Base-by-base conservation (phyloP, 2,329 filamentous ascomycete species). In the Fonsecaea pugnacius region DNA sequence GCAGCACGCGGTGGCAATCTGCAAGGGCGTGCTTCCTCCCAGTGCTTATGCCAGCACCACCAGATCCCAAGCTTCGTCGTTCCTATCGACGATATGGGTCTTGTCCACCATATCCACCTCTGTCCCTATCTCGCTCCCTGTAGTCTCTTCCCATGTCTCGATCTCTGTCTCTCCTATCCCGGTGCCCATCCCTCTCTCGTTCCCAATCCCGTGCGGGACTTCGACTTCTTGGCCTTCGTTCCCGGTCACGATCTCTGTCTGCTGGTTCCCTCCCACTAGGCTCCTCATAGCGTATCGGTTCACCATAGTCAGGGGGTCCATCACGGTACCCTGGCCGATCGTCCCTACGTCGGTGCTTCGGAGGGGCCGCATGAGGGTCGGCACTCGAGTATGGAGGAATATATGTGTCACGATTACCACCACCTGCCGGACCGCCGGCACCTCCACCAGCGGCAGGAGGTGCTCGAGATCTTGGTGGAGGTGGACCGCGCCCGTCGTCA, bases 341-440 rank as follows among this genome's bases (percentile, higher is more conserved):
- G 40, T 63, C 63, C 52, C 61, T 58, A 43, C 60, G 59, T 43
- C 64, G 52, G 14, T 55, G 43, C 55, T 65, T 65, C 5, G 38
- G 24, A 7, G 38, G 58, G 10, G 54, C 59, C 3, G 56, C 52
- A 6, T 68, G 43, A 2, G 69, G 67, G 59, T 71, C 68, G n/a
- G 69, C 67, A 46, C 46, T 58, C 12, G 71, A 71, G 52, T 72
- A 72, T n/a, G 64, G 43, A 16, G 71, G 70, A n/a, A 70, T 68
- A 58, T 71, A 72, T 24, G 69, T 71, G 51, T 72, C 71, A 32
- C 66, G 66, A 33, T 69, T 56, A n/a, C 56, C 40, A 7, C 38
- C 46, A 53, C 61, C 50, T 8, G 40, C 10, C 27, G 57, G 40
- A 50, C 33, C 54, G 14, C 51, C 52, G 3, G 52, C 58, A 14